Evolutionary conservation across 2,329 filamentous ascomycete species (phyloP), one percentile per base, ranked within the genome.

Genomic region (Zasmidium cellare): DNA sequence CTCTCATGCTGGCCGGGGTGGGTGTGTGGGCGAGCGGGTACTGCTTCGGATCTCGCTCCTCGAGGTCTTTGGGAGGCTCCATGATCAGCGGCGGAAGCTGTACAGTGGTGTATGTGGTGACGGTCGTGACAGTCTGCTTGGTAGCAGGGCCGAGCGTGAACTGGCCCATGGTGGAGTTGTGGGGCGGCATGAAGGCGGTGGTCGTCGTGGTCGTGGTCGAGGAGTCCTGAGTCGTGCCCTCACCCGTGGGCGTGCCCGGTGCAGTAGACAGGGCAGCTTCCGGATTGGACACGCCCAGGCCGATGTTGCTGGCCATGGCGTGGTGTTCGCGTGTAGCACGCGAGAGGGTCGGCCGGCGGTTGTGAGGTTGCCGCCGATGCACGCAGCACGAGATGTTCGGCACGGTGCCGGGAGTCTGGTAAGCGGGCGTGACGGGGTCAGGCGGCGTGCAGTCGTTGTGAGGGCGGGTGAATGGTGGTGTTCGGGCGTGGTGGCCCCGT

Each of bases 91-190:
- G 91, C 48, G 93, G 92, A 65, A 94, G 96, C 16, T 80, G 75
- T 75, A 91, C 82, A 74, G 87, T 91, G 1, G 92, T 96, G 0
- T 91, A 96, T 0, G 92, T 97, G 0, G 92, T 97, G 0, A 93
- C 97, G 1, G 92, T 96, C 61, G 96, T 86, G 11, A 87, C 82
- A 0, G 85, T 87, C 11, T 85, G 87, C 68, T 84, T 82, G 12
- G 85, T 87, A 16, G 85, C 81, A 25, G 85, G 85, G 56, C 82
- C 84, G 66, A 85, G 84, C 1, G 83, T 84, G 58, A 87, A 80
- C 68, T 85, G 83, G 46, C 81, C 85, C 56, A 87, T 73, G 48
- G 82, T 80, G 20, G 70, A 65, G 52, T 73, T 64, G 22, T 63
- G 61, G 47, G 71, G 64, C 20, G 69, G 66, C 56, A 69, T 61